Evolutionary conservation across 352 stramenopile species (phyloP).

Genomic region (Globisporangium lucens): DNA sequence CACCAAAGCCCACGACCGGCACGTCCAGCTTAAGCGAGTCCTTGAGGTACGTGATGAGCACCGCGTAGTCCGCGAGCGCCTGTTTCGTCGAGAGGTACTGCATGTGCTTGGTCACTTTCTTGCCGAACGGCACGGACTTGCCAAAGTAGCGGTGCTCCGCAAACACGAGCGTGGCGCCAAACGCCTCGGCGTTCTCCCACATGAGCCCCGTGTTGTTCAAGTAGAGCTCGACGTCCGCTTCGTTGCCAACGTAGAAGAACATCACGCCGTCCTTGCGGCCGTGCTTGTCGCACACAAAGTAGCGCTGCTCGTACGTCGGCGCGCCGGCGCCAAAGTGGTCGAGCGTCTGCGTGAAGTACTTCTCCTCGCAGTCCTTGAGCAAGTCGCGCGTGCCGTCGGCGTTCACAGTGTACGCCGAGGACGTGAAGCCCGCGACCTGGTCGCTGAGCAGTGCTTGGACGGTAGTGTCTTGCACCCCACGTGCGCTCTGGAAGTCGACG

Average conservation of each 20-base stretch:
- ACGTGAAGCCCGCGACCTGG: background rate
- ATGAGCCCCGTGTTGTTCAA: slow-evolving; percentile 95
- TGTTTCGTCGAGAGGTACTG: slow-evolving; percentile 84
- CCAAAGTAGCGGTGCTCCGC: slow-evolving; percentile 97
- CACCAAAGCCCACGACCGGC: slow-evolving; percentile 91
- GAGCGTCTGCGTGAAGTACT: slow-evolving; percentile 69
- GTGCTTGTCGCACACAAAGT: slow-evolving; percentile 86
- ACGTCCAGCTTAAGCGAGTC: slow-evolving; percentile 41
- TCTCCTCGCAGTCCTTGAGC: slow-evolving; percentile 59
- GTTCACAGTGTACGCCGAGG: slow-evolving; percentile 27
- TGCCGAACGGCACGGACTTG: slow-evolving; percentile 81
- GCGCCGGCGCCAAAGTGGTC: slow-evolving; percentile 67
- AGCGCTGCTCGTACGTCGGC: slow-evolving; percentile 79
- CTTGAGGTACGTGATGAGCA: slow-evolving; percentile 57
- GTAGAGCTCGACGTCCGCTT: slow-evolving; percentile 93
- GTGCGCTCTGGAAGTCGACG: slow-evolving; percentile 19
- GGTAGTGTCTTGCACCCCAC: background rate
- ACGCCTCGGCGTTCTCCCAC: slow-evolving; percentile 92
- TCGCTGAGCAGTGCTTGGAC: background rate
- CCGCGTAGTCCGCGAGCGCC: slow-evolving; percentile 87
- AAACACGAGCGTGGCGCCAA: slow-evolving; percentile 93
- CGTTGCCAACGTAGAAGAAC: slow-evolving; percentile 96
- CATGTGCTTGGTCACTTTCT: slow-evolving; percentile 53
- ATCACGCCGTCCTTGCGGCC: slow-evolving; percentile 67
- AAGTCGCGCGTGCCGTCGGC: slow-evolving; percentile 46